Evolutionary conservation across 805 yeast species (phyloP), one percentile per base, ranked within the genome.

Genomic region (Tetrapisispora arboricola): DNA sequence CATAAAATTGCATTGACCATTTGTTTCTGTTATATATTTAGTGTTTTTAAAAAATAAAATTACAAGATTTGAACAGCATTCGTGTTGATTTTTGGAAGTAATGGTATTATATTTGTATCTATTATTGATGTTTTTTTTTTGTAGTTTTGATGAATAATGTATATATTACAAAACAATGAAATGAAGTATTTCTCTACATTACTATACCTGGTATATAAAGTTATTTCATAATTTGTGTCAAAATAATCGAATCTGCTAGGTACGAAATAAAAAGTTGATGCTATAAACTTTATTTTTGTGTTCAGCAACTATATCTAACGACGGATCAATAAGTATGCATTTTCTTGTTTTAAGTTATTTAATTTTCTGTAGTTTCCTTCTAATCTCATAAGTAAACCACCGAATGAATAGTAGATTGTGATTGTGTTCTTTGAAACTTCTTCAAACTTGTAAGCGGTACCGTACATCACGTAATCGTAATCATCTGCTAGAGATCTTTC

Each of bases 401-500:
- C 98, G 61, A 88, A 92, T 3, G 97, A 90, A 43, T 86, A 84
- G 60, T 86, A 92, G 19, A 90, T 95, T 17, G 94, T 80, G 64
- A 86, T 82, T 49, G 68, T 69, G 55, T 79, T 84, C 44, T 65
- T 61, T 32, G 53, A 54, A 47, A 80, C 76, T 66, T 92, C 98
- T 61, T 90, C 96, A 58, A 92, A 92, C 63, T 90, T 88, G 71
- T 92, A 92, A 35, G 92, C 94, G 6, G 95, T 87, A 41, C 98
- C 98, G 61, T 88, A 79, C 97, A 92, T 90, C 49, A 92, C 97
- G 55, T 92, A 92, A 63, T 90, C 97, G 67, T 87, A 90, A 58
- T 92, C 97, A 61, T 90, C 96, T 50, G 96, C 95, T 54, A 90
- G 71, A 6, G 94, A 75, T 57, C 81, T 75, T 51, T 87, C 95